Evolutionary conservation across 805 yeast species (phyloP), one percentile per base, ranked within the genome.

Genomic region (Metschnikowia cerradonensis): DNA sequence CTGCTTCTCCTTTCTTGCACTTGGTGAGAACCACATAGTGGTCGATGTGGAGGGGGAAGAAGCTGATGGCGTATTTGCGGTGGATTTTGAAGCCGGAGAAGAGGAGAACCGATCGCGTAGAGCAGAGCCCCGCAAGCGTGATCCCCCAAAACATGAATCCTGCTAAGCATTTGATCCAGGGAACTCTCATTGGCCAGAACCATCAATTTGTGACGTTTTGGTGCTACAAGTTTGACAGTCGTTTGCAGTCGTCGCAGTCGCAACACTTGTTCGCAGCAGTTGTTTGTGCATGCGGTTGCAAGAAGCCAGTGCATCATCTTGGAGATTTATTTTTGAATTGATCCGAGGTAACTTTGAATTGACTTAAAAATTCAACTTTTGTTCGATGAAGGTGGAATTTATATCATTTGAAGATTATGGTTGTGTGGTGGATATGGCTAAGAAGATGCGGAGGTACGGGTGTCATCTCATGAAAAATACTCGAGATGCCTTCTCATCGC

Each of bases 11-110:
- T 39, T 49, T 42, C 31, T 44, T 51, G 52, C 58, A 55, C 32
- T 49, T 52, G 20, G 58, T 55, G 15, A 55, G 48, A 14, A 51
- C 58, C 20, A 55, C 48, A 14, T 22, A 49, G 22, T 45, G 45
- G 8, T 48, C 45, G 47, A 52, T 49, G 14, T 48, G 36, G 15
- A 55, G 39, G 11, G 58, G 52, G 19, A 48, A 50, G 36, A 48
- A 19, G 23, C 48, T 23, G 35, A 55, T 45, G 30, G 49, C 48
- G 49, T 55, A 52, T 8, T 51, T 46, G 39, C 55, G 56, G 26
- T 54, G 50, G 36, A 55, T 15, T 33, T 53, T 55, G 49, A 53
- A 53, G 10, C 58, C 58, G 19, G 55, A 32, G 17, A 55, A 55
- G 17, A 52, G 57, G 11, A 53, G 26, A 17, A 53, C 48, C 6